Conservation (phyloP, 306 rosid species). For the Begonia fuchsioides region DNA sequence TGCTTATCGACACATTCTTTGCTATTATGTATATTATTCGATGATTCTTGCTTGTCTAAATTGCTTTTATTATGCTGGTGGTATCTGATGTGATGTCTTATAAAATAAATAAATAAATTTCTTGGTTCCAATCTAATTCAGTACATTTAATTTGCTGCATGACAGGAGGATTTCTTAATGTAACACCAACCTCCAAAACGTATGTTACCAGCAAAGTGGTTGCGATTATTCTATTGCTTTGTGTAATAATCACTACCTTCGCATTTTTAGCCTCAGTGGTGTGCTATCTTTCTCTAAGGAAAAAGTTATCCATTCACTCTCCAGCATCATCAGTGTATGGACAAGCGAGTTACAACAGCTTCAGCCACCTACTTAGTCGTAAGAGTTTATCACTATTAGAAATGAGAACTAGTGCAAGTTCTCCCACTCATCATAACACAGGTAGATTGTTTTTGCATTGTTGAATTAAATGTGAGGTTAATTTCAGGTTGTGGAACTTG, state of each 20-base stretch:
- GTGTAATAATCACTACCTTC: slow-evolving; percentile 43
- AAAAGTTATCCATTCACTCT: slow-evolving; percentile 26
- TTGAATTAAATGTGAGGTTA: too few relatives aligned
- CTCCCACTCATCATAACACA: slow-evolving; percentile 31
- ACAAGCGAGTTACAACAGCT: slow-evolving; percentile 53
- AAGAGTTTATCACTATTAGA: slow-evolving; percentile 34
- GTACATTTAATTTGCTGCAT: slow-evolving; percentile 14
- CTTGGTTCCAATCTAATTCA: slow-evolving; percentile 7
- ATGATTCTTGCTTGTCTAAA: too few relatives aligned
- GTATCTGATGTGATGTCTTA: too few relatives aligned
- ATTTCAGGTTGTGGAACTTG: too few relatives aligned
- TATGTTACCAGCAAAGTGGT: slow-evolving; percentile 49
- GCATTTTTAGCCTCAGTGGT: slow-evolving; percentile 47
- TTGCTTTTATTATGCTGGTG: too few relatives aligned
- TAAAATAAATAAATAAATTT: too few relatives aligned
- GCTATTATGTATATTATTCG: too few relatives aligned
- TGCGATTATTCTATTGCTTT: slow-evolving; percentile 34
- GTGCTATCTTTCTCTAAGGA: slow-evolving; percentile 42
- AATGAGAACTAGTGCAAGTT: slow-evolving; percentile 23
- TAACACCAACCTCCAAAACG: slow-evolving; percentile 32
- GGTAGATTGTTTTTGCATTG: slow-evolving; percentile 17
- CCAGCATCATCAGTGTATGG: slow-evolving; percentile 42
- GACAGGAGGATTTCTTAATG: slow-evolving; percentile 43
- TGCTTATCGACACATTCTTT: not conserved
- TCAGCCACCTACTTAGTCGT: slow-evolving; percentile 44